These are phyloP conservation scores for Ustilago lituana DNA, from an alignment of 1,284 basidiomycete species.

Conservation along the genomic window DNA sequence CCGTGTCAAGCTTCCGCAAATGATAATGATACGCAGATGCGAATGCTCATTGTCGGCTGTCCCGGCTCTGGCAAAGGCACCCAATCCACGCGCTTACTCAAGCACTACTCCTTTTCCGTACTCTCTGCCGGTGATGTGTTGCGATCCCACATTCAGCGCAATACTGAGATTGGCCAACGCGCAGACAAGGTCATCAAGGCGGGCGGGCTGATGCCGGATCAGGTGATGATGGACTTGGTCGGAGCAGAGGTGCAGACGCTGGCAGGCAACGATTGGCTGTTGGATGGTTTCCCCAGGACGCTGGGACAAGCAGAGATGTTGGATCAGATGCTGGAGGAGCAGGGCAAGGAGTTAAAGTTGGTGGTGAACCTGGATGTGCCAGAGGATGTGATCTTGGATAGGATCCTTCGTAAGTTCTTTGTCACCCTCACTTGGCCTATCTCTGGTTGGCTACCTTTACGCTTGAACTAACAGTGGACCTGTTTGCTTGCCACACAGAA, in stretches of 20 bases:
- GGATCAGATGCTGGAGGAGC: slow-evolving; percentile 70
- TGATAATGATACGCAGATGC: slow-evolving; percentile 39
- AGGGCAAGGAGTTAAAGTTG: slow-evolving; percentile 73
- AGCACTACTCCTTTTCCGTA: slow-evolving; percentile 38
- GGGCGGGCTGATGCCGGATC: slow-evolving; percentile 64
- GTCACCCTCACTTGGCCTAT: too few species aligned
- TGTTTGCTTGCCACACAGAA: too few species aligned
- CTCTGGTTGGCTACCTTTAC: too few species aligned
- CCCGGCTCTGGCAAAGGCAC: slow-evolving; percentile 66
- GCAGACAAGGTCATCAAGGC: slow-evolving; percentile 56
- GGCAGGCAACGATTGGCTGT: slow-evolving; percentile 78
- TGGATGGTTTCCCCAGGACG: slow-evolving; percentile 96
- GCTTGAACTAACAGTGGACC: slow-evolving; percentile 9
- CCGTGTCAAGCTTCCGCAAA: too few species aligned
- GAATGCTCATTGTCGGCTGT: slow-evolving; percentile 63
- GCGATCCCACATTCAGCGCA: slow-evolving; percentile 54
- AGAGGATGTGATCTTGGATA: slow-evolving; percentile 84
- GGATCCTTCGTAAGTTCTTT: slow-evolving; percentile 77
- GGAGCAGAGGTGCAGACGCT: slow-evolving; percentile 41
- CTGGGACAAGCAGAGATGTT: slow-evolving; percentile 86
- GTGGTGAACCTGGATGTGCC: slow-evolving; percentile 92
- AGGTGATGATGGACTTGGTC: slow-evolving; percentile 63
- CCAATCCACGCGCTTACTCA: slow-evolving; percentile 53
- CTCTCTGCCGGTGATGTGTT: slow-evolving; percentile 62
- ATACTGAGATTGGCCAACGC: slow-evolving; percentile 52